Evolutionary conservation across 345 rosid genomes (phyloP).

Genomic region (Cardamine occulta): DNA sequence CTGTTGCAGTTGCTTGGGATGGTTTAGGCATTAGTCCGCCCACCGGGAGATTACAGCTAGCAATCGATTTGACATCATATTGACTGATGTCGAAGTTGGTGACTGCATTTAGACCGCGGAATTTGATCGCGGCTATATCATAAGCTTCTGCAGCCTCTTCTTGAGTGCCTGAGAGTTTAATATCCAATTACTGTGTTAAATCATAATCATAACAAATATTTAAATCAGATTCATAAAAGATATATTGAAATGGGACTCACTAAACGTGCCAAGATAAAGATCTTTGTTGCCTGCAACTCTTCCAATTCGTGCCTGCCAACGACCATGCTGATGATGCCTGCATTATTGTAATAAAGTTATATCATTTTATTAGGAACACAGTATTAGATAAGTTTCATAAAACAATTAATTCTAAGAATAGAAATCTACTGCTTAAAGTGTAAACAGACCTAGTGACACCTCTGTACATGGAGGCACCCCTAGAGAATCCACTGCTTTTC

Average conservation of each 20-base stretch:
- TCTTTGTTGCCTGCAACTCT: slow-evolving; percentile 98
- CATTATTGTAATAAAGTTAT: background rate
- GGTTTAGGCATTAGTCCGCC: slow-evolving; percentile 62
- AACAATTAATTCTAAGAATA: background rate
- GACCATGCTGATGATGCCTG: slow-evolving; percentile 97
- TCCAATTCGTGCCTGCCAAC: slow-evolving; percentile 99
- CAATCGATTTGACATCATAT: slow-evolving; percentile 87
- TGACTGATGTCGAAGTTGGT: slow-evolving; percentile 95
- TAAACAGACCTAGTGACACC: slow-evolving; percentile 83
- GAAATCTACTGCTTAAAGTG: background rate
- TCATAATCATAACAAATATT: background rate
- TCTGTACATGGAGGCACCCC: slow-evolving; percentile 97
- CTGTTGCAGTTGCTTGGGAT: background rate
- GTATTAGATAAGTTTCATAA: background rate
- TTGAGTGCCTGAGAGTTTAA: slow-evolving; percentile 63
- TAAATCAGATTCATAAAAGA: background rate
- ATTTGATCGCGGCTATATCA: slow-evolving; percentile 95
- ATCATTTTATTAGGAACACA: background rate
- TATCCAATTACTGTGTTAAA: background rate
- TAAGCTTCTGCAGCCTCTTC: slow-evolving; percentile 99
- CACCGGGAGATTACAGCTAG: slow-evolving; percentile 76
- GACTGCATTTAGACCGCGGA: slow-evolving; percentile 87
- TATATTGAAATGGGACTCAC: slow-evolving; percentile 51
- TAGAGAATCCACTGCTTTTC: slow-evolving; percentile 96
- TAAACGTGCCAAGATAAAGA: slow-evolving; percentile 95